These are phyloP conservation scores for Cerioporus squamosus DNA, from an alignment of 1,284 basidiomycete species.

Conservation along the genomic window DNA sequence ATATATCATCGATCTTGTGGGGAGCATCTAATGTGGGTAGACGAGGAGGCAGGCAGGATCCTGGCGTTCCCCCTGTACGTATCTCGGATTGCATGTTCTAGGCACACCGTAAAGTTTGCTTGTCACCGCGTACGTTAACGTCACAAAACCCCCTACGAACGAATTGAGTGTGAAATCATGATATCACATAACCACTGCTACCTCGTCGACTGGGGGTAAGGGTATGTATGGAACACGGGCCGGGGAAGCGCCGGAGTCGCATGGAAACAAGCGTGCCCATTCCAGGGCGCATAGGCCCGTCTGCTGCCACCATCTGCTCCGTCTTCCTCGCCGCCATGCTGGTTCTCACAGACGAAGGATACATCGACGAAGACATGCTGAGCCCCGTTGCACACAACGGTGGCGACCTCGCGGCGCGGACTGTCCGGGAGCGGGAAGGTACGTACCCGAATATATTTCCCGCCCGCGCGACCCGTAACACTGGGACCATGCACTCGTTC, in stretches of 20 bases:
- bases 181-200: too few species aligned
- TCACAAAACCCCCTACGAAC: too few species aligned
- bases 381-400: slow-evolving; percentile 7
- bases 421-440: slow-evolving; percentile 32
- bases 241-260: slow-evolving; percentile 11
- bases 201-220: too few species aligned
- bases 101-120: too few species aligned
- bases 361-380: slow-evolving; percentile 21
- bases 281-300: not conserved
- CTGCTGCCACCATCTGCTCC: slow-evolving; percentile 1
- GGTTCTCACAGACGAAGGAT: slow-evolving; percentile 21
- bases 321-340: slow-evolving; percentile 1
- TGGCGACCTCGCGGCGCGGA: slow-evolving; percentile 11
- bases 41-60: too few species aligned
- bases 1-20: too few species aligned
- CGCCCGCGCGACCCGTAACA: not conserved
- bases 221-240: not conserved
- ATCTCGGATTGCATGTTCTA: too few species aligned
- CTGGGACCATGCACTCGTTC: not conserved
- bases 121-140: too few species aligned
- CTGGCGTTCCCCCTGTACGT: too few species aligned
- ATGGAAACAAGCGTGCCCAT: slow-evolving; percentile 9
- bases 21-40: too few species aligned
- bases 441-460: not conserved
- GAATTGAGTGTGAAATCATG: too few species aligned